Evolutionary conservation across 2,329 filamentous ascomycete genomes (phyloP), one percentile per base, ranked within the genome.

Genomic region (Coniochaeta sp.): DNA sequence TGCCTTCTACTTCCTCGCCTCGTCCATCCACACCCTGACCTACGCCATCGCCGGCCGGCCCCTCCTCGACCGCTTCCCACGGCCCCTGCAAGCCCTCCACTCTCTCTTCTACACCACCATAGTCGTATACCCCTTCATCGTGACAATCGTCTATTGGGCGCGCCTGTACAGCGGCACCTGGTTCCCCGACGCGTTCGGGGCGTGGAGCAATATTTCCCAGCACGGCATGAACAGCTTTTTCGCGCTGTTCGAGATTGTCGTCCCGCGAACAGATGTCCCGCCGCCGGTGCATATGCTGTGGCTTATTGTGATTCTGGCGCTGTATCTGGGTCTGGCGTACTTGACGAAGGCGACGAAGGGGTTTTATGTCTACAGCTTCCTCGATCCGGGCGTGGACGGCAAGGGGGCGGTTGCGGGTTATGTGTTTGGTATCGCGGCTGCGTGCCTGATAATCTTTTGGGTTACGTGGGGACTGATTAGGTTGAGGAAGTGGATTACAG

Each of bases 361-460:
- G 2, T 90, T 88, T 70, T 96, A 93, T 72, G 81, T 89, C 0
- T 96, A 96, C 75, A 71, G 68, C 61, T 96, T 96, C 74, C 81
- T 96, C n/a, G 81, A 96, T 70, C 80, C 85, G 1, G 60, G 57
- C 17, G 68, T 71, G 19, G 73, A 81, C 57, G 79, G 80, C 17
- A 70, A 78, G 30, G 81, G 79, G 0, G 74, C 78, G 7, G 85
- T 92, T 3, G 83, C 85, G 1, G 89, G 77, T 1, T 90, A 89
- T 68, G 82, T 85, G 57, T 73, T 90, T 57, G 81, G 81, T 8
- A 85, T 88, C 55, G 74, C 81, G 3, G 77, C 77, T 0, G 83
- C 74, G 7, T 78, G 79, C 19, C 64, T 82, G 38, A 65, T 86
- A 24, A 72, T 86, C 40, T 88, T 85, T 65, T 68, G 73, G 30